Conservation (phyloP, 2,329 filamentous ascomycete genomes). For the Alternaria sp. region DNA sequence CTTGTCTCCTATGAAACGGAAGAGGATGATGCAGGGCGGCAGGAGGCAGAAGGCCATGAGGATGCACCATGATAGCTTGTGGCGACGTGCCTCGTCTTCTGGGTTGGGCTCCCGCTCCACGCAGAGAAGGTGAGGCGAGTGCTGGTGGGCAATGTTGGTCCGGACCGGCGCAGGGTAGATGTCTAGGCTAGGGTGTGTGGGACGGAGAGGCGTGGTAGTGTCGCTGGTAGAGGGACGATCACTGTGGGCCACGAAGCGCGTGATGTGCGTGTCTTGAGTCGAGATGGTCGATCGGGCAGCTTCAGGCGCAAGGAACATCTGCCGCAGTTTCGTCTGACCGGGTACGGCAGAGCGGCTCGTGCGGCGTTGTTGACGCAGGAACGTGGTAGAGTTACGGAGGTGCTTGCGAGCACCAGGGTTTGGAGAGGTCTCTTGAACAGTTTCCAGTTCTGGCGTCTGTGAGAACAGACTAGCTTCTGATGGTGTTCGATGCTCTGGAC, state of each 20-base stretch:
- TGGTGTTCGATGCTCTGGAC: conserved; percentile 22
- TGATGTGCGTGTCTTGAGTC: conserved; percentile 25
- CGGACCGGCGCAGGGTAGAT: conserved; percentile 14
- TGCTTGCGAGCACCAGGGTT: conserved; percentile 16
- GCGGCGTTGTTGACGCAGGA: conserved; percentile 22
- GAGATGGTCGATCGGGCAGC: conserved; percentile 25
- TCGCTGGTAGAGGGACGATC: conserved; percentile 41
- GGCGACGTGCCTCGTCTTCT: conserved; percentile 35
- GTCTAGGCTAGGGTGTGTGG: conserved; percentile 22
- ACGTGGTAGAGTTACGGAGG: conserved; percentile 23
- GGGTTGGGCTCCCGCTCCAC: conserved; percentile 30
- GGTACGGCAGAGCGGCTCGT: conserved; percentile 38
- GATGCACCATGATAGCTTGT: conserved; percentile 42
- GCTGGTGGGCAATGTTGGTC: conserved; percentile 19
- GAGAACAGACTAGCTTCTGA: conserved; percentile 34
- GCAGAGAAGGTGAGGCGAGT: conserved; percentile 41
- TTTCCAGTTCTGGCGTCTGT: conserved; percentile 12
- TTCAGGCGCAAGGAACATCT: conserved; percentile 43
- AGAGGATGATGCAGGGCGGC: conserved; percentile 46
- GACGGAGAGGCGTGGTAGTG: conserved; percentile 35
- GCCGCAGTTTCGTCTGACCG: conserved; percentile 43
- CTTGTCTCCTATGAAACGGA: conserved; percentile 41
- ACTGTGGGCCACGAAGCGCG: conserved; percentile 27
- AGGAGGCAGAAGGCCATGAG: conserved; percentile 43
- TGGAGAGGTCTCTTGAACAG: conserved; percentile 19